Evolutionary conservation across 2,329 filamentous ascomycete species (phyloP), one percentile per base, ranked within the genome.

Genomic region (Ambrosiella cleistominuta): DNA sequence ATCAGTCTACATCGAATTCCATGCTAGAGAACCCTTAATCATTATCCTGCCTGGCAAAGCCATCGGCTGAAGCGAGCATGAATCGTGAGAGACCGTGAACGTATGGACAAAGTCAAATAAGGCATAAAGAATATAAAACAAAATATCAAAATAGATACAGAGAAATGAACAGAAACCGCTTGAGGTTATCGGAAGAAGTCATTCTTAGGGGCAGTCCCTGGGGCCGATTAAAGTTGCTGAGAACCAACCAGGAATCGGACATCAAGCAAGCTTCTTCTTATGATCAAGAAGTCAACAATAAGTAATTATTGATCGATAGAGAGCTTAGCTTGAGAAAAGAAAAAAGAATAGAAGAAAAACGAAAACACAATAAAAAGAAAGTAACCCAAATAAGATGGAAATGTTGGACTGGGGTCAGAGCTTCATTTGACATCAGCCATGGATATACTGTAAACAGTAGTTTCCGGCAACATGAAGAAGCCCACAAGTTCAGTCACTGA

Each of bases 91-190:
- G 39, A 42, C n/a, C 6, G 11, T 12, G n/a, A n/a, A 5, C 39
- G n/a, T 42, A 27, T 4, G 17, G 35, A n/a, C 6, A 53, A 45
- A 50, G 12, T 35, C 40, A 54, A 15, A 40, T 11, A 15, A 38
- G 19, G 13, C 17, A 9, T 39, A 51, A 39, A 35, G 38, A 38
- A 15, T 27, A 27, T 27, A 39, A 42, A 15, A 12, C 19, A 40
- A 54, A 36, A 17, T 11, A 17, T 4, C 37, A 57, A 45, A 13
- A 38, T 6, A 54, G 15, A 50, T 7, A 27, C 38, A 49, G 38
- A 47, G 27, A 27, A 54, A 50, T n/a, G 13, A 53, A 58, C 35
- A 54, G 7, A 57, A 40, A 42, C 17, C 56, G 13, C n/a, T n/a
- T 3, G 19, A 19, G 19, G 27, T 27, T 27, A 3, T 27, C 27